Evolutionary conservation across 495 filamentous ascomycete species (phyloP), one percentile per base, ranked within the genome.

Genomic region (Neurospora sp.): DNA sequence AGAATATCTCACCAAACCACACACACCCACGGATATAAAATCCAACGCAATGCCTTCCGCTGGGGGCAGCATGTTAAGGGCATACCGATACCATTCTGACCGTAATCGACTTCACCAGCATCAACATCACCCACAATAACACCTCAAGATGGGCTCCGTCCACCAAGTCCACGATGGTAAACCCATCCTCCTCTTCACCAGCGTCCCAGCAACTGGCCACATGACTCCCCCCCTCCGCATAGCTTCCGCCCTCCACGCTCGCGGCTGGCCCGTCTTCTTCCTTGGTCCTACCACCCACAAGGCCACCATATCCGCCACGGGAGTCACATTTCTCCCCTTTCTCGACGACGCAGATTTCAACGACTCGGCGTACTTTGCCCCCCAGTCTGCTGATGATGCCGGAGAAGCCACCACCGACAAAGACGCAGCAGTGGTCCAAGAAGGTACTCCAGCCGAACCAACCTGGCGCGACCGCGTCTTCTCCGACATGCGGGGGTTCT

Each of bases 241-340:
- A 72, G 37, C 27, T 70, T 35, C 70, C 62, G 11, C 31, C 76
- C n/a, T 69, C 76, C 12, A 66, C 35, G 12, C 73, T 8, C 74
- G 69, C 2, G 77, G 76, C 37, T 83, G 75, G 75, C 70, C 74
- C 5, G 77, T 76, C n/a, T 79, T 73, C 72, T 83, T 83, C 74
- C 76, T 84, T 1, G 78, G 77, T 48, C 73, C 76, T 11, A 77
- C 76, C 0, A 75, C 77, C n/a, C 80, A 78, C 76, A 74, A 75
- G 2, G 62, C 70, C 10, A 70, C 73, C 66, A 81, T 83, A 72
- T 74, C 78, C 39, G 73, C 66, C 20, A 73, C 79, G 7, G 80
- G 81, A 23, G 74, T 79, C 20, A 66, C 27, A 14, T 84, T 83
- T 71, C 20, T 80, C 16, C 77, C 83, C 16, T 74, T 83, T 37